These are phyloP conservation scores for Aureoboletus auriporus DNA, from an alignment of 768 basidiomycete species.

Conservation along the genomic window DNA sequence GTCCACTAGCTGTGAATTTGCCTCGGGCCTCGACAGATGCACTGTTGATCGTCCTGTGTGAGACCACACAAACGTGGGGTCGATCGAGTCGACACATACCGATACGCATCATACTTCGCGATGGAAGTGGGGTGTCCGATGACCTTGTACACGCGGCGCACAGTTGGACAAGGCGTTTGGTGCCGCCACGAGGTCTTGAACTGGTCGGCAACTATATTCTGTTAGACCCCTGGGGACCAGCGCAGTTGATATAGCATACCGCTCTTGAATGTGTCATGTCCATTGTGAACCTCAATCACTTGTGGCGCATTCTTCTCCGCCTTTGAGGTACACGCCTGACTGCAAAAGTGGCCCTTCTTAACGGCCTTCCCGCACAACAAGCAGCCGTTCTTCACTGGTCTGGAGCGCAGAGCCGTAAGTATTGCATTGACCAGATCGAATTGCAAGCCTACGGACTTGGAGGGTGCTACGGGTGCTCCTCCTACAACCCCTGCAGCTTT, in stretches of 20 bases:
- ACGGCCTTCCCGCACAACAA: constrained; percentile 55
- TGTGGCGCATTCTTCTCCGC: constrained; percentile 52
- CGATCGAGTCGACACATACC: constrained; percentile 32
- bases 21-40: constrained; percentile 55
- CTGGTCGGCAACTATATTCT: constrained; percentile 52
- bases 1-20: constrained; percentile 49
- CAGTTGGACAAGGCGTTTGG: constrained; percentile 51
- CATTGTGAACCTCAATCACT: constrained; percentile 55
- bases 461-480: constrained; percentile 18
- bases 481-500: constrained; percentile 26
- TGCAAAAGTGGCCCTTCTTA: constrained; percentile 64
- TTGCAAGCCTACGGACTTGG: constrained; percentile 28
- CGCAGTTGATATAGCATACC: constrained; percentile 37
- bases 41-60: constrained; percentile 28
- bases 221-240: background rate
- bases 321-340: constrained; percentile 49
- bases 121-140: constrained; percentile 45
- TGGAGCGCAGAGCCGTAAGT: constrained; percentile 31
- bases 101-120: constrained; percentile 57
- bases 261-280: constrained; percentile 61
- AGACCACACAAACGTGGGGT: background rate
- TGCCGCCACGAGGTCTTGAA: constrained; percentile 72
- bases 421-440: constrained; percentile 24
- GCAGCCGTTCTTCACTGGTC: constrained; percentile 43
- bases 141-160: constrained; percentile 64